phyloP scores from a whole-genome alignment of 108 stramenopile genomes.

The Cyclotella sp. region DNA sequence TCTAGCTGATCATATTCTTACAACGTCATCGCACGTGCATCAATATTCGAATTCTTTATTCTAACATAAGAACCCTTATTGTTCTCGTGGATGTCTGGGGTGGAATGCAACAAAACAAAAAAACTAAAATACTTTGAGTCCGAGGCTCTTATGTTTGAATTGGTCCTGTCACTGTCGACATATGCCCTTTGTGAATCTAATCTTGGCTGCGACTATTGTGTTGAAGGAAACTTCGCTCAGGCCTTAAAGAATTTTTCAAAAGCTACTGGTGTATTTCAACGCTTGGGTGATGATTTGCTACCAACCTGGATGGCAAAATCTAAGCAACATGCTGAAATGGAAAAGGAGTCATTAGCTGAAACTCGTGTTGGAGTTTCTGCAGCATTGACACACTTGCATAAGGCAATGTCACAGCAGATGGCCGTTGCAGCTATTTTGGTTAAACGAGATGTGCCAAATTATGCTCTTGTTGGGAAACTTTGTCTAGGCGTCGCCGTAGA shows the following conservation, averaged over 20 bases:
- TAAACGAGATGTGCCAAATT: constrained; percentile 84
- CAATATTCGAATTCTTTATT: background rate
- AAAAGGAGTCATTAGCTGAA: constrained; percentile 72
- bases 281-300: constrained; percentile 68
- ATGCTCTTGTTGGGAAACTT: constrained; percentile 78
- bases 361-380: constrained; percentile 67
- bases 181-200: constrained; percentile 77
- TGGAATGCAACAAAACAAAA: constrained; percentile 61
- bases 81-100: constrained; percentile 83
- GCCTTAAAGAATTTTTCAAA: constrained; percentile 75
- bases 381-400: constrained; percentile 70
- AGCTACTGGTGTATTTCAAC: constrained; percentile 81
- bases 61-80: constrained; percentile 52
- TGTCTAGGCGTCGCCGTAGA: constrained; percentile 72
- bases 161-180: constrained; percentile 75
- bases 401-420: constrained; percentile 92
- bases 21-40: constrained; percentile 5
- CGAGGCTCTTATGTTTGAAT: constrained; percentile 91
- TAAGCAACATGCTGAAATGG: constrained; percentile 60
- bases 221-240: constrained; percentile 80
- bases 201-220: constrained; percentile 72
- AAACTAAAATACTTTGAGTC: constrained; percentile 60
- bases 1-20: background rate
- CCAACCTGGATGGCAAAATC: constrained; percentile 88
- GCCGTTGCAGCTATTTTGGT: constrained; percentile 85